phyloP scores from a whole-genome alignment of 176 grass and related monocot genomes.

The Oryza longistaminata region DNA sequence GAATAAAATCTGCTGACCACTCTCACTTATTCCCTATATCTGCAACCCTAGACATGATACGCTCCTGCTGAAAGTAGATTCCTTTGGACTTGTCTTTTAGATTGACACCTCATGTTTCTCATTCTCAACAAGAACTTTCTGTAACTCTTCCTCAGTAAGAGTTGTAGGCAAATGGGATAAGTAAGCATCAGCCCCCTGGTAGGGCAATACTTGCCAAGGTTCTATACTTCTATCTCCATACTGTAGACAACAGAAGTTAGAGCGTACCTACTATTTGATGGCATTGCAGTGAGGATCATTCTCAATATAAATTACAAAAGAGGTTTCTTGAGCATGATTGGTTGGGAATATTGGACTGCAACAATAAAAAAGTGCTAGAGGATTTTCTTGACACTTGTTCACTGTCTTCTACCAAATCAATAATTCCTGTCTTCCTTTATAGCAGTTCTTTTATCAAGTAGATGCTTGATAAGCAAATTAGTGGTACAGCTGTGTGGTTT shows the following conservation, averaged over 20 bases:
- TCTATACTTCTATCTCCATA: constrained; percentile 3
- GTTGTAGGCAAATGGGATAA: constrained; percentile 39
- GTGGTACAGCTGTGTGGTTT: constrained; percentile 63
- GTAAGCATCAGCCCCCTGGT: constrained; percentile 19
- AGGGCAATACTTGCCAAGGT: constrained; percentile 21
- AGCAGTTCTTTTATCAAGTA: constrained; percentile 27
- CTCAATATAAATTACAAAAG: constrained; percentile 12
- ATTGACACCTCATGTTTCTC: constrained; percentile 42
- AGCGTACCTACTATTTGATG: constrained; percentile 20
- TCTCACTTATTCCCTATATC: constrained; percentile 83
- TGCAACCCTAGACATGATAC: constrained; percentile 55
- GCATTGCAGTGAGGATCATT: constrained; percentile 18
- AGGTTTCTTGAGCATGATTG: constrained; percentile 30
- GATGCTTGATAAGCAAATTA: constrained; percentile 45
- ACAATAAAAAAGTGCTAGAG: constrained; percentile 35
- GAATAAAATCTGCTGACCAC: constrained; percentile 84
- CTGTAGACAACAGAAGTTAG: constrained; percentile 8
- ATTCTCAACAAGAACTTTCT: constrained; percentile 31
- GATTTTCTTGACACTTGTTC: constrained; percentile 41
- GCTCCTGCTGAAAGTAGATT: constrained; percentile 51
- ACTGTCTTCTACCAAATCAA: constrained; percentile 23
- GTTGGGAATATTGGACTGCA: constrained; percentile 40
- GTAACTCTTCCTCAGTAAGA: constrained; percentile 25
- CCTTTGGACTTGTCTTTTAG: constrained; percentile 66
- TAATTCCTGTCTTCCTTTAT: constrained; percentile 28